These are phyloP conservation scores for Wickerhamiella qilinensis DNA, from an alignment of 805 yeast species.

Conservation along the genomic window DNA sequence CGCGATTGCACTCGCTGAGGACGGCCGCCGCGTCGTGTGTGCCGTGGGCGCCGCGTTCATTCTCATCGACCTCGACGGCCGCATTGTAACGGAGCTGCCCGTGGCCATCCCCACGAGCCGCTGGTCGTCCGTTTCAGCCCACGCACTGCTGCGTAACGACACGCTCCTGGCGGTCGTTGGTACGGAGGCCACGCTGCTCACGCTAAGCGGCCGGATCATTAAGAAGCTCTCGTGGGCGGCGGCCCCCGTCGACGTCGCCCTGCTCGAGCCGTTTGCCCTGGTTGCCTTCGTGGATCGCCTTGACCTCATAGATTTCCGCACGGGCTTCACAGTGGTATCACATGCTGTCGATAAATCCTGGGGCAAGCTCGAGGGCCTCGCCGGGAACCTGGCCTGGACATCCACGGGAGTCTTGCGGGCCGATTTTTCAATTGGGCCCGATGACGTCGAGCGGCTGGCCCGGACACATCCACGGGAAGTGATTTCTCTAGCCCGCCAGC, in stretches of 20 bases:
- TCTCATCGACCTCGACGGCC: not conserved
- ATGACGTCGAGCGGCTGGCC: not conserved
- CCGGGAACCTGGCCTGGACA: not conserved
- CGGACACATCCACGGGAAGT: not conserved
- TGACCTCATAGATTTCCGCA: not conserved
- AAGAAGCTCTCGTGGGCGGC: not conserved
- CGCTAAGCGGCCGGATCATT: not conserved
- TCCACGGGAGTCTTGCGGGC: not conserved
- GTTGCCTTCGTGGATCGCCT: not conserved
- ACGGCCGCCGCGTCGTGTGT: not conserved
- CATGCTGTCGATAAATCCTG: not conserved
- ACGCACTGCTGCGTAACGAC: not conserved
- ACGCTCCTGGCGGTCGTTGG: not conserved
- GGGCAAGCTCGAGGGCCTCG: too few relatives aligned
- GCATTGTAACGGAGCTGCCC: not conserved
- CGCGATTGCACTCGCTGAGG: not conserved
- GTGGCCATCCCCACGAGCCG: not conserved
- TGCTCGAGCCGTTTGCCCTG: not conserved
- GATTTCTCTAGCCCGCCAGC: not conserved
- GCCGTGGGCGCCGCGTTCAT: not conserved
- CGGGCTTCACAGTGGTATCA: not conserved
- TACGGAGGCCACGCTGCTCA: not conserved
- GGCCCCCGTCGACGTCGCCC: not conserved
- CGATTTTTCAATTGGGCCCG: not conserved
- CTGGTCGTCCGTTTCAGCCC: not conserved